These are phyloP conservation scores for Plasmodium knowlesi DNA, from an alignment of 169 alveolate genomes.

Conservation along the genomic window DNA sequence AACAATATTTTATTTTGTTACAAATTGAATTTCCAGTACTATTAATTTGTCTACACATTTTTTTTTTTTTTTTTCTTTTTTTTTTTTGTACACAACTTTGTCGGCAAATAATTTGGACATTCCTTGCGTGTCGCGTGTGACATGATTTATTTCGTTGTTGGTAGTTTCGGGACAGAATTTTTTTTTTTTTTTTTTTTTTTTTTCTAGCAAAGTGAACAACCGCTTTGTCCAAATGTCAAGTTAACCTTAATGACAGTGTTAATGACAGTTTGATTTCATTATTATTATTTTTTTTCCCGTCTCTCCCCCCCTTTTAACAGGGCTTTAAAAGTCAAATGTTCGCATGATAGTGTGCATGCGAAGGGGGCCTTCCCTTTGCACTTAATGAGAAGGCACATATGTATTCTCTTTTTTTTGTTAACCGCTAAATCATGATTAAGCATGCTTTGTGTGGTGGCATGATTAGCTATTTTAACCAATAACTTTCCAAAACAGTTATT, in stretches of 20 bases:
- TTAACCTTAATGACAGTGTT: neutral
- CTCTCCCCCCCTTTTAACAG: neutral
- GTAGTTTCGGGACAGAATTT: neutral
- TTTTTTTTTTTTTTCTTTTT: neutral
- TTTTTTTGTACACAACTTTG: neutral
- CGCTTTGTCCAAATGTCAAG: neutral
- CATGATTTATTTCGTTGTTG: neutral
- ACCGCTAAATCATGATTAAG: neutral
- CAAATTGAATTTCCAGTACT: slow-evolving; percentile 53
- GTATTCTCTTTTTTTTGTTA: neutral
- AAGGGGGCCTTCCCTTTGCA: neutral
- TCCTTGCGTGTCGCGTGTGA: neutral
- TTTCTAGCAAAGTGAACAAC: neutral
- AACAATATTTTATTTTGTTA: slow-evolving; percentile 54
- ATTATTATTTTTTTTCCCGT: neutral
- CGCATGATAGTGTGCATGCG: neutral
- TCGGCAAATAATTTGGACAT: neutral
- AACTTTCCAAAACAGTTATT: neutral
- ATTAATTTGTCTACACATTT: neutral
- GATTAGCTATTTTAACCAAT: neutral
- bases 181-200: no score
- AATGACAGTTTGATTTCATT: neutral
- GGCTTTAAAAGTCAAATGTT: neutral
- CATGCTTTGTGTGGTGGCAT: neutral
- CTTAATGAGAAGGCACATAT: neutral